Evolutionary conservation across 1,284 basidiomycete species (phyloP), one percentile per base, ranked within the genome.

Genomic region (Cryptococcus sp.): DNA sequence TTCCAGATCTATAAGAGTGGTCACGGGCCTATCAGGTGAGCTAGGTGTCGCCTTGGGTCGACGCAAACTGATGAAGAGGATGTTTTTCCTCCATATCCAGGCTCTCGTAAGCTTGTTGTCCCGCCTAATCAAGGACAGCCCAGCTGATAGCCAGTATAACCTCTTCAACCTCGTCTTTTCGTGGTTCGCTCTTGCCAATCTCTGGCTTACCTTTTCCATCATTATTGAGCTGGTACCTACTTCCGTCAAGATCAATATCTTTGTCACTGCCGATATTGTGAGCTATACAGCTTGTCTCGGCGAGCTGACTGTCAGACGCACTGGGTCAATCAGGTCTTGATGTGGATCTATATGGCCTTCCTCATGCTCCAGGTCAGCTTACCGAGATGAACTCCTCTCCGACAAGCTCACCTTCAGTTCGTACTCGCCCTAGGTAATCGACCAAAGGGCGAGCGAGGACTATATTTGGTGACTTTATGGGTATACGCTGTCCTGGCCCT

Each of bases 11-110:
- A 97, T 76, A 82, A 81, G 67, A 90, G 88, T 40, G 81, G 83
- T 18, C 90, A 93, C 64, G 86, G 86, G 23, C 82, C 86, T 51
- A 83, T 91, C 62, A 84, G 70, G 67, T 70, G 34, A 43, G 66
- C 50, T 11, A 19, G n/a, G n/a, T 9, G 5, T 28, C 32, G n/a
- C n/a, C 3, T n/a, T 13, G 13, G 24, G 16, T 4, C 24, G 24
- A 24, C 41, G 14, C 18, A 7, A 23, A n/a, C 25, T n/a, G n/a
- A n/a, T 11, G 2, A 28, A 22, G 45, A 73, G 89, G 64, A 91
- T 91, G 87, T 85, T 97, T 79, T 92, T 96, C 79, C 84, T 98
- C 73, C 93, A 97, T 69, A 68, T 98, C 39, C 94, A 98, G 76
- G 92, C 85, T 42, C 54, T 96, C 40, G 88, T 89, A 66, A 59